phyloP scores from a whole-genome alignment of 1,284 basidiomycete genomes.

The Exobasidium rhododendri region DNA sequence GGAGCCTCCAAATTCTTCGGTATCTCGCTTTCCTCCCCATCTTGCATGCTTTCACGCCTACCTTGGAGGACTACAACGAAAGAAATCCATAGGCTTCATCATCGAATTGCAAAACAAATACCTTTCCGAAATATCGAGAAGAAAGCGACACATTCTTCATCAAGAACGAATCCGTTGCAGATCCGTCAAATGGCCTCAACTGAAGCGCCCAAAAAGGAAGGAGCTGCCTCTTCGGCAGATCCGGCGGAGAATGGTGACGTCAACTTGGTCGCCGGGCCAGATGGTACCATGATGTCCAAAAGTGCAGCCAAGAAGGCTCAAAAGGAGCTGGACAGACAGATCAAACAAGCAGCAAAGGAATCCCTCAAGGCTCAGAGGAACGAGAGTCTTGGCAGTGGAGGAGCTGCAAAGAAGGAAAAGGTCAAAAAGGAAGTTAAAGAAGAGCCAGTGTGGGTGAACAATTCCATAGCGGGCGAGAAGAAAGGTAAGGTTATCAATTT shows the following conservation, averaged over 20 bases:
- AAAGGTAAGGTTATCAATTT: slow-evolving; percentile 32
- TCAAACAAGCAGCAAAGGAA: slow-evolving; percentile 47
- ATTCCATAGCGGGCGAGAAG: slow-evolving; percentile 46
- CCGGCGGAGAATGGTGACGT: neutral
- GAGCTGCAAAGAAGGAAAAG: slow-evolving; percentile 49
- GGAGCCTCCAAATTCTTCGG: neutral
- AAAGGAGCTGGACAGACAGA: slow-evolving; percentile 46
- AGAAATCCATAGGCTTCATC: too few relatives aligned
- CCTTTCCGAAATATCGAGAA: too few relatives aligned
- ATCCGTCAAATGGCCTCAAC: neutral
- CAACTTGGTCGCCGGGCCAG: slow-evolving; percentile 13
- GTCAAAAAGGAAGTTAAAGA: slow-evolving; percentile 48
- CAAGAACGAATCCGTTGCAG: too few relatives aligned
- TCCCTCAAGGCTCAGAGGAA: slow-evolving; percentile 27
- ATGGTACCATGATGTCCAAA: slow-evolving; percentile 20
- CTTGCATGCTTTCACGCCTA: neutral
- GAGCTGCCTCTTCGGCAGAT: neutral
- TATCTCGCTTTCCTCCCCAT: neutral
- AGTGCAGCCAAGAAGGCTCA: slow-evolving; percentile 23
- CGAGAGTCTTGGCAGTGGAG: slow-evolving; percentile 22
- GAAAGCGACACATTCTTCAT: too few relatives aligned
- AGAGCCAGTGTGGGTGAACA: slow-evolving; percentile 50
- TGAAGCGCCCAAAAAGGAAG: neutral
- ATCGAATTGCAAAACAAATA: too few relatives aligned
- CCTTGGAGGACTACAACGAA: neutral